Evolutionary conservation across 495 filamentous ascomycete genomes (phyloP), one percentile per base, ranked within the genome.

Genomic region (Aspergillus egyptiacus): DNA sequence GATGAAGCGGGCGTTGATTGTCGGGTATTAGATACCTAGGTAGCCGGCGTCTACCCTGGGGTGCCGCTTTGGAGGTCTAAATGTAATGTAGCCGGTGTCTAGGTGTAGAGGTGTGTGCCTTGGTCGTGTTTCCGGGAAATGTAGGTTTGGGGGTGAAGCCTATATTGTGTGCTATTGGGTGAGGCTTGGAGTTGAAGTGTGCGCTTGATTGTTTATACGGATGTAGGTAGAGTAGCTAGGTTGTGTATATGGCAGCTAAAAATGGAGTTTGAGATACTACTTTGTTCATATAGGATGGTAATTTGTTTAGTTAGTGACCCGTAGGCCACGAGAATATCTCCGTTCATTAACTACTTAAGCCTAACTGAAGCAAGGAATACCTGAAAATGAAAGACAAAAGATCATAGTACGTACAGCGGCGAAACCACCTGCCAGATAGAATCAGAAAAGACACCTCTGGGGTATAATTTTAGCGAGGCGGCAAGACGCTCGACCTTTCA

Each of bases 41-140:
- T n/a, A 48, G 76, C 76, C 1, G 71, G 73, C 6, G 67, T n/a
- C n/a, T n/a, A n/a, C n/a, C n/a, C 77, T 1, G 77, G 76, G 15
- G 74, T 80, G 18, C 77, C 77, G 1, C 56, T 80, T 2, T 80
- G 76, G 77, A 63, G 70, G 30, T n/a, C n/a, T n/a, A n/a, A n/a
- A n/a, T 79, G 76, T 32, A 67, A 77, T 50, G 75, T n/a, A 79
- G 60, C 48, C 54, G 32, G 71, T 66, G 0, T 72, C 68, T 32
- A 63, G 69, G 41, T 68, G 72, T 58, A 61, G 61, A 0, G 70
- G 69, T 19, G 64, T 78, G 17, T 73, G n/a, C 74, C 11, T 78
- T 68, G 58, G 72, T 78, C 10, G 75, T 79, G 0, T 80, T 80
- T 43, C 77, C 77, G n/a, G 77, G 75, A 9, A 80, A 80, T 62